Conservation (phyloP, 768 basidiomycete species). For the Trametes maxima region DNA sequence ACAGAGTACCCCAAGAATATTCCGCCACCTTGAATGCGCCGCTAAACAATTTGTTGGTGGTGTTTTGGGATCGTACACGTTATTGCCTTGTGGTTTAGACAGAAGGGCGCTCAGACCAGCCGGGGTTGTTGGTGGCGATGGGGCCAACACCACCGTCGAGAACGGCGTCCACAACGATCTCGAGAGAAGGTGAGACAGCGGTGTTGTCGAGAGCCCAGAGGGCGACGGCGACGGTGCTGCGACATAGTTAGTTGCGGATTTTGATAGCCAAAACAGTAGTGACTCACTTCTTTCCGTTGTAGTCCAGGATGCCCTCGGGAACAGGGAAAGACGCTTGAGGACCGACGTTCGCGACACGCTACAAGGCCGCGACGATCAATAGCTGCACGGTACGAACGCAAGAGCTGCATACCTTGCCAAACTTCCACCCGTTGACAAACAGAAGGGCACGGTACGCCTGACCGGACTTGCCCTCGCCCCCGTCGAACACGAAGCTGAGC, state of each 20-base stretch:
- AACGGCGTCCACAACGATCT: conserved; percentile 55
- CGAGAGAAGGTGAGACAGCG: conserved; percentile 51
- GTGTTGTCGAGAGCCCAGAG: conserved; percentile 66
- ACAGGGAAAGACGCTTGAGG: conserved; percentile 85
- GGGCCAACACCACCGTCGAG: conserved; percentile 69
- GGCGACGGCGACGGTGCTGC: conserved; percentile 50
- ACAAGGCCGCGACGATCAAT: neutral
- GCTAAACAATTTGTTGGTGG: neutral
- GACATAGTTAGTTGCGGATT: conserved; percentile 53
- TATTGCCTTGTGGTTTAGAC: neutral
- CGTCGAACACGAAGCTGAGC: conserved; percentile 71
- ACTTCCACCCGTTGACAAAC: conserved; percentile 90
- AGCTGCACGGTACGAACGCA: neutral
- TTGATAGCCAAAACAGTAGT: neutral
- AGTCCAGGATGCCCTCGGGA: conserved; percentile 78
- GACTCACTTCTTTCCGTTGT: conserved; percentile 68
- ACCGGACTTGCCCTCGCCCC: conserved; percentile 38
- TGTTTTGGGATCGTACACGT: neutral
- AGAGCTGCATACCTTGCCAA: conserved; percentile 65
- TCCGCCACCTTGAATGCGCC: no score
- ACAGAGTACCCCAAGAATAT: no score
- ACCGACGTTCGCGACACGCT: conserved; percentile 37
- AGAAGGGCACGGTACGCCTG: conserved; percentile 73
- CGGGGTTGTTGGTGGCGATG: conserved; percentile 59
- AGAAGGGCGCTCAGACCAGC: conserved; percentile 40